Base-by-base conservation (phyloP, 2,329 filamentous ascomycete species). In the Coniochaeta sp. region DNA sequence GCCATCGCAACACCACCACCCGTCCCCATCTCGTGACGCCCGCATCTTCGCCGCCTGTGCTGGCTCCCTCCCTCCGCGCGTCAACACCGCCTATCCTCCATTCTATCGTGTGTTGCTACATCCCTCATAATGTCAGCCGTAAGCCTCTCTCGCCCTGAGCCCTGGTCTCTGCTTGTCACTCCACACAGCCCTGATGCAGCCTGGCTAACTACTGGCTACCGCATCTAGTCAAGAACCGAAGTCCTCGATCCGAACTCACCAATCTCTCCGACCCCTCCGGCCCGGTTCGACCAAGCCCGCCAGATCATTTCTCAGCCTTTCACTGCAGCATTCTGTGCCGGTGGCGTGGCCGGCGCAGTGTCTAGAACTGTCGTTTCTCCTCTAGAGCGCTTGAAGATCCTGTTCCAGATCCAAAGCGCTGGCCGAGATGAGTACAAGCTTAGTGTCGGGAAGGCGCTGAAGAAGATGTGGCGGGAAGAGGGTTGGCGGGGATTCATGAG, bases 401-500 rank as follows among this genome's bases (percentile, higher is more conserved):
- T 99, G n/a, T 92, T 97, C 73, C 95, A 99, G 73, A 84, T 99
- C 31, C 95, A 99, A 77, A 96, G 90, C 70, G 89, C 83, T 57
- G 93, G 93, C 19, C 87, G 92, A 69, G 89, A 91, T 67, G 93
- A 96, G 70, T 99, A 99, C 77, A 93, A 95, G 73, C 80, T 97
- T 73, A 95, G 92, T 17, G 91, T 98, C 61, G 86, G 87, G 67
- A 91, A 96, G 76, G 95, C 91, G 4, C 79, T 99, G 64, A 83
- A 79, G 47, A 99, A 99, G 66, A 99, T 99, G 89, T 96, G 93
- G 88, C 87, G 81, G 67, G 95, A 99, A 72, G 95, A 99, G 76
- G 95, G 95, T 59, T 98, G 93, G 91, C 87, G 87, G 73, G 95
- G 95, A 0, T 96, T 98, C 75, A 96, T 99, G 93, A 87, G 92